These are phyloP conservation scores for Glonium stellatum DNA, from an alignment of 495 filamentous ascomycete species.

Conservation along the genomic window DNA sequence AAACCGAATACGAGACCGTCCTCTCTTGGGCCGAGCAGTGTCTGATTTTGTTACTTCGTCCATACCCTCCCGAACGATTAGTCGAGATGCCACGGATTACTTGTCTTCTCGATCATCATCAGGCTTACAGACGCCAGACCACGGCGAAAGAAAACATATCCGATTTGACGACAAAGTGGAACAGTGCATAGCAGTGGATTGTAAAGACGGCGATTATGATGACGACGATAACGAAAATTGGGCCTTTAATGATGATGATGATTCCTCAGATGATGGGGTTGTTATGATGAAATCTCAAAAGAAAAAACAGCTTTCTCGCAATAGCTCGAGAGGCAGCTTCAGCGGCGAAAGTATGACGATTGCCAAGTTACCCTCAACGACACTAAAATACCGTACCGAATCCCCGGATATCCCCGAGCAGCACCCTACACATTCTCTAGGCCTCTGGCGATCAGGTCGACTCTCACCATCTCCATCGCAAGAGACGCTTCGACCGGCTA, in stretches of 20 bases:
- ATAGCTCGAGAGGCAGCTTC: slow-evolving; percentile 47
- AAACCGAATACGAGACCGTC: slow-evolving; percentile 31
- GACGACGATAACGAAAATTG: slow-evolving; percentile 48
- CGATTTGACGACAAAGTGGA: slow-evolving; percentile 94
- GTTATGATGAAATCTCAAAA: slow-evolving; percentile 68
- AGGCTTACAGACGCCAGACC: slow-evolving; percentile 58
- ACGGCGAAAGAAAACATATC: slow-evolving; percentile 70
- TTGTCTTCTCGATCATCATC: slow-evolving; percentile 55
- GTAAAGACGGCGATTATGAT: slow-evolving; percentile 66
- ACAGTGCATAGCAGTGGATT: slow-evolving; percentile 91
- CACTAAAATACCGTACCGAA: slow-evolving; percentile 79
- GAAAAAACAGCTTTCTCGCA: slow-evolving; percentile 37
- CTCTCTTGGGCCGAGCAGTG: slow-evolving; percentile 48
- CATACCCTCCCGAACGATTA: slow-evolving; percentile 47
- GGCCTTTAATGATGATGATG: slow-evolving; percentile 45
- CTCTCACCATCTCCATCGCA: slow-evolving; percentile 66
- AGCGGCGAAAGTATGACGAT: slow-evolving; percentile 78
- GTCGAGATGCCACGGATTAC: slow-evolving; percentile 50
- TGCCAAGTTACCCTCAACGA: slow-evolving; percentile 85
- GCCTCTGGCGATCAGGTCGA: slow-evolving; percentile 34
- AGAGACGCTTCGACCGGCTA: slow-evolving; percentile 67
- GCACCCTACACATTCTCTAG: slow-evolving; percentile 21
- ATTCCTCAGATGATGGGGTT: slow-evolving; percentile 70
- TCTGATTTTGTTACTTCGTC: slow-evolving; percentile 60
- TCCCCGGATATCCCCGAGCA: slow-evolving; percentile 59